A percentile compares a stretch with the other conserved stretches of the same genome.
phyloP scores from a whole-genome alignment of 1,284 basidiomycete species.

The Moniliella sp. region DNA sequence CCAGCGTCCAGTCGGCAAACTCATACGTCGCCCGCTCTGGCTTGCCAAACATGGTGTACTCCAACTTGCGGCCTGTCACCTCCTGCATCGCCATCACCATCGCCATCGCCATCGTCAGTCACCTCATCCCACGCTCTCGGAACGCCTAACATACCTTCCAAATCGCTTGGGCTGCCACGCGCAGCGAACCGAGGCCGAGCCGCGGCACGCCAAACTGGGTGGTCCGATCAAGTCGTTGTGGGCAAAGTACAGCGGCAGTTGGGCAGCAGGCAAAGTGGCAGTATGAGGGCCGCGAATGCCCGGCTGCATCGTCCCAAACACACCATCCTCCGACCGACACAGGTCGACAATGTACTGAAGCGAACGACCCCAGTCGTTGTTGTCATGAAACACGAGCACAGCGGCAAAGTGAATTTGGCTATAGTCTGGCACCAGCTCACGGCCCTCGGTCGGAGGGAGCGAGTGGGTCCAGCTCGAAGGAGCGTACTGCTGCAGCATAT shows the following conservation, averaged over 20 bases:
- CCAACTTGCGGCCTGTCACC: slow-evolving; percentile 49
- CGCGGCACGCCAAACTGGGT: slow-evolving; percentile 58
- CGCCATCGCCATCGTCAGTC: no score
- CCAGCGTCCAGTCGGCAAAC: slow-evolving; percentile 1
- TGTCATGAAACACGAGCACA: slow-evolving; percentile 78
- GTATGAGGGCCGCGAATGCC: no score
- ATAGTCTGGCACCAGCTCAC: slow-evolving; percentile 52
- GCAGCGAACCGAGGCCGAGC: slow-evolving; percentile 77
- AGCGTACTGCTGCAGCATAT: slow-evolving; percentile 71
- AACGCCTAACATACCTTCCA: slow-evolving; percentile 7
- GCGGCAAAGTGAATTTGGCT: slow-evolving; percentile 50
- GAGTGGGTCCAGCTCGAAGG: slow-evolving; percentile 61
- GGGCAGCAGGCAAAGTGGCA: no score
- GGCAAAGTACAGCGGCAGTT: slow-evolving; percentile 53
- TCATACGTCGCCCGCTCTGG: slow-evolving; percentile 49
- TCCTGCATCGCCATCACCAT: no score
- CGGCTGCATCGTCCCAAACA: slow-evolving; percentile 36
- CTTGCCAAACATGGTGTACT: slow-evolving; percentile 39
- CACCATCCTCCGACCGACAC: slow-evolving; percentile 41
- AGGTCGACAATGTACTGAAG: slow-evolving; percentile 56
- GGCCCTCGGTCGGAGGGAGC: neutral
- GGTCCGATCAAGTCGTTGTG: slow-evolving; percentile 31
- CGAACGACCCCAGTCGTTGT: slow-evolving; percentile 73
- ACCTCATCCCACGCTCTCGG: no score
- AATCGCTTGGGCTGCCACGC: slow-evolving; percentile 48